These are phyloP conservation scores for Jatropha podagrica DNA, from an alignment of 441 rosid genomes.

Conservation along the genomic window DNA sequence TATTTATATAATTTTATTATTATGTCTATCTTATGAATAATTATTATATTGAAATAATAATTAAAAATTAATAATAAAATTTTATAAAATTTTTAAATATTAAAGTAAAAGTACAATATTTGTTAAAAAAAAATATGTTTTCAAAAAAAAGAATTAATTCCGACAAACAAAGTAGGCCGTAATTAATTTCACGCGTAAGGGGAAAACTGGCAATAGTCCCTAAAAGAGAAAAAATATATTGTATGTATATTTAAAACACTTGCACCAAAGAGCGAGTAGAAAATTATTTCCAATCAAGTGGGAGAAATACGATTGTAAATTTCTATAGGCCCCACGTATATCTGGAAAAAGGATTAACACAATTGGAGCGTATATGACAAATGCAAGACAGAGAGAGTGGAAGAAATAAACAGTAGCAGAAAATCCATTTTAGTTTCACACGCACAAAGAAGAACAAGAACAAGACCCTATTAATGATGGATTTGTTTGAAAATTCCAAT, in stretches of 20 bases:
- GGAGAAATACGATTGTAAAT: not conserved
- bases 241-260: not conserved
- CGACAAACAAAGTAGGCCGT: too few relatives aligned
- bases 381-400: not conserved
- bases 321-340: constrained; percentile 16
- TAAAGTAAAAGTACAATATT: too few relatives aligned
- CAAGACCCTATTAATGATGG: constrained; percentile 11
- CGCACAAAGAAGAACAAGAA: constrained; percentile 9
- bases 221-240: not conserved
- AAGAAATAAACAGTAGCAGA: not conserved
- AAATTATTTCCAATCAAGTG: not conserved
- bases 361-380: constrained; percentile 17
- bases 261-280: not conserved
- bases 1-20: too few relatives aligned
- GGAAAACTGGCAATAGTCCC: not conserved
- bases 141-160: too few relatives aligned
- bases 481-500: constrained; percentile 23
- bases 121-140: too few relatives aligned
- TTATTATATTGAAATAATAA: too few relatives aligned
- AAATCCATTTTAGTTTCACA: constrained; percentile 4
- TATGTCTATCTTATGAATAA: too few relatives aligned
- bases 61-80: too few relatives aligned
- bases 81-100: too few relatives aligned
- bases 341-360: constrained; percentile 4
- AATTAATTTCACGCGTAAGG: too few relatives aligned